Evolutionary conservation across 2,329 filamentous ascomycete genomes (phyloP).

Genomic region (Pseudogymnoascus sp.): DNA sequence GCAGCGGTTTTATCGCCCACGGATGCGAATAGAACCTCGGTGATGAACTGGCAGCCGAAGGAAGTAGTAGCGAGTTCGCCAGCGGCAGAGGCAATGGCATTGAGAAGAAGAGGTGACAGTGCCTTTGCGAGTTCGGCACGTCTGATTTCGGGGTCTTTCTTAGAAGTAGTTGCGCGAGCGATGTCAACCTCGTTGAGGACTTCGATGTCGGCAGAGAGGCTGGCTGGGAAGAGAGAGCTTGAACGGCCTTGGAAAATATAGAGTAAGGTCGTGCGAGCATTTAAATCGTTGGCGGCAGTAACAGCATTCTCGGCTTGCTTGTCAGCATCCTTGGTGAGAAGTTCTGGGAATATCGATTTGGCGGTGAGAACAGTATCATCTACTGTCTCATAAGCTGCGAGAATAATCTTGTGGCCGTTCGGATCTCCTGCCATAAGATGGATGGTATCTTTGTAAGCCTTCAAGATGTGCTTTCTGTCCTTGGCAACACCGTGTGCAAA

Average conservation of each 20-base stretch:
- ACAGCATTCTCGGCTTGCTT: slow-evolving; percentile 57
- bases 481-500: slow-evolving; percentile 83
- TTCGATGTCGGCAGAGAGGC: slow-evolving; percentile 58
- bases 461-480: slow-evolving; percentile 82
- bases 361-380: slow-evolving; percentile 87
- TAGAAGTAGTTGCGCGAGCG: slow-evolving; percentile 77
- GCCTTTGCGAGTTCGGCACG: slow-evolving; percentile 68
- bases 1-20: slow-evolving; percentile 70
- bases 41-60: slow-evolving; percentile 81
- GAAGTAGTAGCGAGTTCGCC: slow-evolving; percentile 62
- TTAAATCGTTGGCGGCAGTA: slow-evolving; percentile 56
- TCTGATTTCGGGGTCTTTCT: slow-evolving; percentile 76
- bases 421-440: slow-evolving; percentile 76
- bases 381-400: slow-evolving; percentile 82
- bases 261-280: slow-evolving; percentile 60
- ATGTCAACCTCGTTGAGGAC: slow-evolving; percentile 70
- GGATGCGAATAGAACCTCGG: slow-evolving; percentile 71
- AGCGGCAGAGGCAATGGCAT: slow-evolving; percentile 62
- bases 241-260: slow-evolving; percentile 72
- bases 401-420: slow-evolving; percentile 71
- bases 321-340: slow-evolving; percentile 65
- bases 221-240: slow-evolving; percentile 52
- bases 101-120: slow-evolving; percentile 67
- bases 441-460: slow-evolving; percentile 83
- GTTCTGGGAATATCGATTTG: slow-evolving; percentile 80